Evolutionary conservation across 2,329 filamentous ascomycete genomes (phyloP), one percentile per base, ranked within the genome.

Genomic region (Stemphylium beticola): DNA sequence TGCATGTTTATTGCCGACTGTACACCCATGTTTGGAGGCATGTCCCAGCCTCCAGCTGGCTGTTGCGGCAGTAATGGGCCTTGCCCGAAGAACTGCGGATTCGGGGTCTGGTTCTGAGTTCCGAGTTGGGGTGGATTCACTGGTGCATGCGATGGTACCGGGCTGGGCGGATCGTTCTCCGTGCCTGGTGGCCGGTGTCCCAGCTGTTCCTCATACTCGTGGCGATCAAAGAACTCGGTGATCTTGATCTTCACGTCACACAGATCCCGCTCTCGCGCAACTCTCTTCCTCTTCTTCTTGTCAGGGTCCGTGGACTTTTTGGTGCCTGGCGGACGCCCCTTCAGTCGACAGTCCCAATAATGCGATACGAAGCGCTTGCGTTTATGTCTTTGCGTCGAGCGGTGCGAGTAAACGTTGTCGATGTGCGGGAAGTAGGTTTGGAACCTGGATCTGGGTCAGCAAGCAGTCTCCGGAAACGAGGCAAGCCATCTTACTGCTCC

Each of bases 241-340:
- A 93, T 91, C 74, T 92, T 93, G 73, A 93, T 92, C 76, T 93
- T 93, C 60, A 93, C 90, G 73, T 93, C 89, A 72, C 90, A 93
- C n/a, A 92, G 81, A 75, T 92, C 88, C 11, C 88, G 82, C 73
- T 90, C 86, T 37, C 90, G 82, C n/a, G 87, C 87, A 32, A 83
- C 86, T 22, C 90, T 86, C 75, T 91, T 92, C 33, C 90, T 83
- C 74, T 92, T 92, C 81, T 91, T 92, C 79, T 92, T 92, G 71
- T 86, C 87, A 0, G 90, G 90, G 65, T 93, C 89, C 41, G 89
- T 85, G 0, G 88, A 90, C 72, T 93, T 92, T 55, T 88, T 87
- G 4, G 90, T 93, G 26, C 90, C 90, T 0, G 90, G 87, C 0
- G 90, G 89, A 0, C 90, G 83, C 20, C 90, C 90, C 76, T 93